Evolutionary conservation across 2,329 filamentous ascomycete species (phyloP), one percentile per base, ranked within the genome.

Genomic region (Penicillium sp.): DNA sequence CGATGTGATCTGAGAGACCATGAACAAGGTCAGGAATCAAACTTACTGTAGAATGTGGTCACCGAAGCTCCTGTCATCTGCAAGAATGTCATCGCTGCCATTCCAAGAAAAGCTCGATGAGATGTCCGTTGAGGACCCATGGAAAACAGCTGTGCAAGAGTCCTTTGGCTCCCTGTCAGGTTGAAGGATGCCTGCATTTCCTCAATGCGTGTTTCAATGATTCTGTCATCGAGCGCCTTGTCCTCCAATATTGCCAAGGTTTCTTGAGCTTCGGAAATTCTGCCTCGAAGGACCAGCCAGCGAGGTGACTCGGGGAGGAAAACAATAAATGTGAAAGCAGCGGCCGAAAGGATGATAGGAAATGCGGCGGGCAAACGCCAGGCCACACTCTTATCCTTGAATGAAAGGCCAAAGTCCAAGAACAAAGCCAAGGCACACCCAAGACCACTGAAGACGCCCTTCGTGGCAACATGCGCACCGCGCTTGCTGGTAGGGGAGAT

Each of bases 1-100:
- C 16, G 37, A 37, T 14, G 11, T 37, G 11, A 5, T 33, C 11
- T 33, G 13, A 37, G 14, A 37, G 35, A 37, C 13, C 35, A 13
- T 14, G 14, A 37, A 37, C 19, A 22, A 22, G 19, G 19, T 22
- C 19, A 22, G 11, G 2, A 19, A 13, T 3, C 13, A 4, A 42
- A 62, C 67, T 6, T 57, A 69, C 67, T 69, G 37, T 69, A 69
- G 25, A 65, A 69, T 1, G 64, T 67, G 3, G 58, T 68, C n/a
- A 69, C 67, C 3, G 66, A 65, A 8, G 66, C 59, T 37, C 67
- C 67, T 14, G 64, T 68, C 10, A 68, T 38, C 14, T 69, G 67
- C 1, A 68, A 26, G 19, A 68, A 65, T 1, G 65, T 14, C 64
- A 69, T 58, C 2, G 25, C 62, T 14, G 52, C 45, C 51, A 61